These are phyloP conservation scores for Graphiopsis chlorocephala DNA, from an alignment of 2,329 filamentous ascomycete species.

Conservation along the genomic window DNA sequence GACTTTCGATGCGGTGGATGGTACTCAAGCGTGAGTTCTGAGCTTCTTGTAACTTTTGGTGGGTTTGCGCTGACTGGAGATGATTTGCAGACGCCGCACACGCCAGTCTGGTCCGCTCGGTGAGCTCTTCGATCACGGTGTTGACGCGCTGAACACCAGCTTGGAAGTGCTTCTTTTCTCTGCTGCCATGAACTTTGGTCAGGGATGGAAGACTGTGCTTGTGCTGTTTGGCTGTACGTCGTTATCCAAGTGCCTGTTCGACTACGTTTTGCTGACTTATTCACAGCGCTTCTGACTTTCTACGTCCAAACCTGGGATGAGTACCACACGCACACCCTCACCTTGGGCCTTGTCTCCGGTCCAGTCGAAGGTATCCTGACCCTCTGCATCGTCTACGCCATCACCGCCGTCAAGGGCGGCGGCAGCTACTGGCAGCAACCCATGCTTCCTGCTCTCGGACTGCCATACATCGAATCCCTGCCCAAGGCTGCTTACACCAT, in stretches of 20 bases:
- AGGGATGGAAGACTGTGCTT: constrained; percentile 84
- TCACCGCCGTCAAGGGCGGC: constrained; percentile 82
- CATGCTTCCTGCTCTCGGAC: constrained; percentile 67
- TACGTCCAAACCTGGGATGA: constrained; percentile 99
- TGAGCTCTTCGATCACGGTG: constrained; percentile 95
- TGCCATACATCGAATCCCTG: constrained; percentile 63
- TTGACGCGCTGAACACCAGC: constrained; percentile 95
- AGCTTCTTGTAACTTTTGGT: background rate
- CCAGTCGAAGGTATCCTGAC: constrained; percentile 93
- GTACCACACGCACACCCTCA: constrained; percentile 95
- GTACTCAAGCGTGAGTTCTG: constrained; percentile 75
- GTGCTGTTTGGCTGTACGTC: constrained; percentile 75
- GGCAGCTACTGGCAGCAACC: constrained; percentile 91
- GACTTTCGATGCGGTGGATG: constrained; percentile 97
- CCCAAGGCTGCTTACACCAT: constrained; percentile 72
- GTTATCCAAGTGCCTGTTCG: background rate
- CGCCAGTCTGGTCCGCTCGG: constrained; percentile 89
- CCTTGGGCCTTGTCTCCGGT: constrained; percentile 85
- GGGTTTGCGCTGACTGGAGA: background rate
- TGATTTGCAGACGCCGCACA: constrained; percentile 68
- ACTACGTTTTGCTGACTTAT: constrained; percentile 40
- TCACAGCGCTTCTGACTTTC: constrained; percentile 73
- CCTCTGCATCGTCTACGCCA: constrained; percentile 73
- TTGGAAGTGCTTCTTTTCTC: constrained; percentile 91
- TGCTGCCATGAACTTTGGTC: constrained; percentile 86